A percentile compares a stretch with the other conserved stretches of the same genome.
Evolutionary conservation across 2,329 filamentous ascomycete species (phyloP).

Genomic region (Lachnellula arida): DNA sequence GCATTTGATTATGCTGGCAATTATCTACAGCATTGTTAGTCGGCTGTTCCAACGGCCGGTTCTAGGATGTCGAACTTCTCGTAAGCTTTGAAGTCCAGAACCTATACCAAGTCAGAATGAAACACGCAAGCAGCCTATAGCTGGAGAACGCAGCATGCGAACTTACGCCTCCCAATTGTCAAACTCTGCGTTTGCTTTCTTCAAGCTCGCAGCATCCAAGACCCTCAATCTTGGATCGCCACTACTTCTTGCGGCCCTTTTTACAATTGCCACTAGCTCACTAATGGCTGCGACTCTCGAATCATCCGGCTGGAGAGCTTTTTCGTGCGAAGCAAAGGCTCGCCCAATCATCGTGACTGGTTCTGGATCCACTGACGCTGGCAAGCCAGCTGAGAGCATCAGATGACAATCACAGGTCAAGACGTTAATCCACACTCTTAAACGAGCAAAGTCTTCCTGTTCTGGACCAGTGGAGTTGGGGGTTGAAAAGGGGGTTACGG

Average conservation of each 20-base stretch:
- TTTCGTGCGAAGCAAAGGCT: conserved; percentile 12
- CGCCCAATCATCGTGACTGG: conserved; percentile 14
- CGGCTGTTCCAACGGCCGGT: not conserved
- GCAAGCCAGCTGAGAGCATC: conserved; percentile 23
- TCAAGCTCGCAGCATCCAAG: conserved; percentile 11
- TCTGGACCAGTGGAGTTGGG: conserved; percentile 1
- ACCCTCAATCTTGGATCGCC: conserved; percentile 20
- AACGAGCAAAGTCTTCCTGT: conserved; percentile 11
- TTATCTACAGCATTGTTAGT: conserved; percentile 10
- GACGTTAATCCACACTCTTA: conserved; percentile 25
- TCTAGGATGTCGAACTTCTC: not conserved
- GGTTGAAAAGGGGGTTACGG: conserved; percentile 13
- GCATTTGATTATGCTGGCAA: conserved; percentile 22
- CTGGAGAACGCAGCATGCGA: not conserved
- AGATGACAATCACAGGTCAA: conserved; percentile 24
- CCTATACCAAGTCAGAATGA: not conserved
- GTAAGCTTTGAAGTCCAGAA: not conserved
- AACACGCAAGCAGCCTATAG: not conserved
- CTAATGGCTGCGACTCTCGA: conserved; percentile 20
- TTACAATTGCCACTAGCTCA: conserved; percentile 19
- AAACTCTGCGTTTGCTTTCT: conserved; percentile 19
- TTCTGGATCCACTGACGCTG: conserved; percentile 20
- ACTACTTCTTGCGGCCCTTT: conserved; percentile 14
- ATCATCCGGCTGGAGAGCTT: conserved; percentile 18
- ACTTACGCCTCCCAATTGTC: conserved; percentile 23